phyloP scores from a whole-genome alignment of 768 basidiomycete species.

The Pleurotus tuoliensis region DNA sequence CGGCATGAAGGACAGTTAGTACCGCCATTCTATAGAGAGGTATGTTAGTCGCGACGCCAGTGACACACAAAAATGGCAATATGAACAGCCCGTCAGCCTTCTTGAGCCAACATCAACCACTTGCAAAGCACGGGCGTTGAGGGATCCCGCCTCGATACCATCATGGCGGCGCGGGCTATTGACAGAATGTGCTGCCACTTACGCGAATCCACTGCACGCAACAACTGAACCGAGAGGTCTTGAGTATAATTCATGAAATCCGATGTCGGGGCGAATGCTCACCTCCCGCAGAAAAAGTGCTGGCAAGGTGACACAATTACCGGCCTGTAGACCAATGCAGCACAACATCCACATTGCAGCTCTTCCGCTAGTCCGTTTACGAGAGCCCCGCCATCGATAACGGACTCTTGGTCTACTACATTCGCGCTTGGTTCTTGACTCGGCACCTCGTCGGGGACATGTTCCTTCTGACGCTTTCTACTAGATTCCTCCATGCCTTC shows the following conservation, averaged over 20 bases:
- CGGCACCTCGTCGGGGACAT: conserved; percentile 14
- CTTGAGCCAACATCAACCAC: too few relatives aligned
- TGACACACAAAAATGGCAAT: conserved; percentile 11
- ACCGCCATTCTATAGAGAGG: conserved; percentile 65
- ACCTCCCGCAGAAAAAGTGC: conserved; percentile 92
- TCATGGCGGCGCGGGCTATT: neutral
- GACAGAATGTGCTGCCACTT: conserved; percentile 31
- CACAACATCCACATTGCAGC: conserved; percentile 83
- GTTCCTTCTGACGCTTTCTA: conserved; percentile 60
- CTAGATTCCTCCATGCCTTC: conserved; percentile 43
- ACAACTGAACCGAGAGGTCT: conserved; percentile 44
- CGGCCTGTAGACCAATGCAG: conserved; percentile 76
- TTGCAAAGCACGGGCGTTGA: too few relatives aligned
- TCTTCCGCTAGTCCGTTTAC: conserved; percentile 67
- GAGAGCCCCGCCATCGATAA: conserved; percentile 27
- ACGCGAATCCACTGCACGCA: conserved; percentile 82
- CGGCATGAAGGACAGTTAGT: conserved; percentile 84
- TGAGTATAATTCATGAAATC: neutral
- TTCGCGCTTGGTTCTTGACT: neutral
- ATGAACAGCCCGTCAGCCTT: neutral
- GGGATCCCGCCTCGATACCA: too few relatives aligned
- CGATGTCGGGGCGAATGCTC: neutral
- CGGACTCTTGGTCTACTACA: neutral
- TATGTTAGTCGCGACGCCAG: neutral
- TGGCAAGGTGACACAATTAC: conserved; percentile 83